phyloP scores from a whole-genome alignment of 192 early-diverging fungal species.

The Coemansia furcata region DNA sequence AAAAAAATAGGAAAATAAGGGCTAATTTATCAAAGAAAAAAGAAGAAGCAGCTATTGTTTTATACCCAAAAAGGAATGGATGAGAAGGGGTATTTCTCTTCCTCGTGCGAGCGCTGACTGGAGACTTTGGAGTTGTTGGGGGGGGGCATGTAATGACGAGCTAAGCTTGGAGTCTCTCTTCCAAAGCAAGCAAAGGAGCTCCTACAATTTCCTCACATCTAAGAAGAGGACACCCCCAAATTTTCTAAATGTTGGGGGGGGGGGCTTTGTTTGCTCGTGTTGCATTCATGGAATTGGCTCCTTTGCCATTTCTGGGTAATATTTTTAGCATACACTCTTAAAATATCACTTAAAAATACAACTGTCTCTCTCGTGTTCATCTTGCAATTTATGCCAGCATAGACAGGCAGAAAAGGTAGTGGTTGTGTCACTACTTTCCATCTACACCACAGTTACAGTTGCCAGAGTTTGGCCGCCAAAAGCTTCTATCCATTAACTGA shows the following conservation, averaged over 20 bases:
- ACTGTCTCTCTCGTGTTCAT: no score
- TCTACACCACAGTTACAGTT: no score
- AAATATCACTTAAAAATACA: not conserved
- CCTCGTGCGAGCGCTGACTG: not conserved
- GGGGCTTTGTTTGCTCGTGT: not conserved
- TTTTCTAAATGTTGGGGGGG: not conserved
- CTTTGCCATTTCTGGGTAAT: not conserved
- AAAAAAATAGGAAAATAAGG: not conserved
- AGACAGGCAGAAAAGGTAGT: no score
- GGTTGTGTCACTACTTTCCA: no score
- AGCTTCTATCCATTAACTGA: no score
- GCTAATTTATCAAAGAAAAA: not conserved
- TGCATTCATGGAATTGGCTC: not conserved
- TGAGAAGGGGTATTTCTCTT: not conserved
- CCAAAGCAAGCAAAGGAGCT: not conserved
- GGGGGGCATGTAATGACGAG: not conserved
- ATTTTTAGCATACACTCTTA: not conserved
- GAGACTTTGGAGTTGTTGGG: not conserved
- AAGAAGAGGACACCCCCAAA: not conserved
- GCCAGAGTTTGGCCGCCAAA: no score
- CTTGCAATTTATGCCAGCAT: no score
- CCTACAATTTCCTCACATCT: not conserved
- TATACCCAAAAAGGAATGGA: not conserved
- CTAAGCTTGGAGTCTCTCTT: not conserved
- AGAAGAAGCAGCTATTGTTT: not conserved